Evolutionary conservation across 768 basidiomycete species (phyloP).

Genomic region (Leccinum variicolor): DNA sequence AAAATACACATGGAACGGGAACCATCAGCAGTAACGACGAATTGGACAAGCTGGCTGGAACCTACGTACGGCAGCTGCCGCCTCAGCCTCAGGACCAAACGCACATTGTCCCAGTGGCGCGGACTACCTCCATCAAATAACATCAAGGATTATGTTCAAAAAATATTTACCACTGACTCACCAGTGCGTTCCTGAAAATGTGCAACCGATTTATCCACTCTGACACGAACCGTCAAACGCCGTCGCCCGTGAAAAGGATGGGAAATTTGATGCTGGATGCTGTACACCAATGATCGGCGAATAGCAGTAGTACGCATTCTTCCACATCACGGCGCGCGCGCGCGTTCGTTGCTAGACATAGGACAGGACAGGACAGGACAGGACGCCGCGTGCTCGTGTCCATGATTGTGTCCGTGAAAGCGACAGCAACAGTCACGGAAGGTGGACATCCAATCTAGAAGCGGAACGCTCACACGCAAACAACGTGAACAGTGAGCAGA

Average conservation of each 20-base stretch:
- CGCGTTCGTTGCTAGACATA: background rate
- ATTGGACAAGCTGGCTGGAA: background rate
- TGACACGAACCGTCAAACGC: background rate
- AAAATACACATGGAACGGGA: background rate
- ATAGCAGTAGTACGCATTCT: background rate
- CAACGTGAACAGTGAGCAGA: background rate
- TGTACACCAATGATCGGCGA: background rate
- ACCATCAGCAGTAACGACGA: background rate
- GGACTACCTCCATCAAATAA: background rate
- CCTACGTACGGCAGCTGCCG: background rate
- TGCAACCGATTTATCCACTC: background rate
- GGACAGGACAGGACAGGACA: background rate
- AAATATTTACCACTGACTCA: background rate
- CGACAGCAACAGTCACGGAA: background rate
- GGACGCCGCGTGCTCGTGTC: background rate
- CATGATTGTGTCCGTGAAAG: too few species aligned
- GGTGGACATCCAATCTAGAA: background rate
- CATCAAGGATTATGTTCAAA: background rate
- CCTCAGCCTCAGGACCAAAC: background rate
- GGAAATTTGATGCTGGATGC: background rate
- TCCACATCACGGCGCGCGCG: background rate
- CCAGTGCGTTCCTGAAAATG: background rate
- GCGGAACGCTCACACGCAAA: background rate
- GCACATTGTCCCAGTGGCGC: background rate
- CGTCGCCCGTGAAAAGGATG: background rate